phyloP scores from a whole-genome alignment of 1,284 basidiomycete genomes.

The Pyrrhoderma noxium region DNA sequence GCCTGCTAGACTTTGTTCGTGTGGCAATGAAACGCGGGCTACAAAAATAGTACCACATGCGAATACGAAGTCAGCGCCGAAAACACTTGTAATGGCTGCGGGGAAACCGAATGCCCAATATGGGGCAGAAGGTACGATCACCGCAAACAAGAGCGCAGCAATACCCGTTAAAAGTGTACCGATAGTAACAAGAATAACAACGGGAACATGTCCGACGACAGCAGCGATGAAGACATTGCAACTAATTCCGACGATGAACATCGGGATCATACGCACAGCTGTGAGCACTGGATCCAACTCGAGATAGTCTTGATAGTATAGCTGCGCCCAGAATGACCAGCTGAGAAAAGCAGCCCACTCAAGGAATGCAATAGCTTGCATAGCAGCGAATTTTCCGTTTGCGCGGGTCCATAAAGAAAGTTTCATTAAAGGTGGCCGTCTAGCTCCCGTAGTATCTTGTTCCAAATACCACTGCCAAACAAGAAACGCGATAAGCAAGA shows the following conservation, averaged over 20 bases:
- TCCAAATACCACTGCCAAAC: slow-evolving; percentile 66
- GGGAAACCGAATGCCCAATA: slow-evolving; percentile 85
- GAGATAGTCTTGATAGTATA: slow-evolving; percentile 65
- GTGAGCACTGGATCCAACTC: slow-evolving; percentile 52
- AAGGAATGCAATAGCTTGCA: slow-evolving; percentile 62
- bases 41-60: slow-evolving; percentile 71
- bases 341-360: slow-evolving; percentile 59
- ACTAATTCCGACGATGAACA: slow-evolving; percentile 60
- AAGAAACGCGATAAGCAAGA: slow-evolving; percentile 54
- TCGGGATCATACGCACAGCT: slow-evolving; percentile 74
- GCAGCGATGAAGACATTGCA: slow-evolving; percentile 67
- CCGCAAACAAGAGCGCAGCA: slow-evolving; percentile 67
- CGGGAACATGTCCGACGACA: slow-evolving; percentile 47
- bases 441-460: slow-evolving; percentile 22
- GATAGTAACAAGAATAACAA: slow-evolving; percentile 50
- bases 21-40: slow-evolving; percentile 58
- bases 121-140: slow-evolving; percentile 49
- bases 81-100: slow-evolving; percentile 60
- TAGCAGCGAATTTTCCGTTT: slow-evolving; percentile 56
- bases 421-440: slow-evolving; percentile 60
- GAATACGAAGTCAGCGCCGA: slow-evolving; percentile 78
- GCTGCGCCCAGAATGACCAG: slow-evolving; percentile 51
- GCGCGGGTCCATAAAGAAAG: slow-evolving; percentile 62
- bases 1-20: slow-evolving; percentile 76
- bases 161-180: slow-evolving; percentile 58